Conservation (phyloP, 495 filamentous ascomycete genomes). For the Trichoderma orchidacearum region DNA sequence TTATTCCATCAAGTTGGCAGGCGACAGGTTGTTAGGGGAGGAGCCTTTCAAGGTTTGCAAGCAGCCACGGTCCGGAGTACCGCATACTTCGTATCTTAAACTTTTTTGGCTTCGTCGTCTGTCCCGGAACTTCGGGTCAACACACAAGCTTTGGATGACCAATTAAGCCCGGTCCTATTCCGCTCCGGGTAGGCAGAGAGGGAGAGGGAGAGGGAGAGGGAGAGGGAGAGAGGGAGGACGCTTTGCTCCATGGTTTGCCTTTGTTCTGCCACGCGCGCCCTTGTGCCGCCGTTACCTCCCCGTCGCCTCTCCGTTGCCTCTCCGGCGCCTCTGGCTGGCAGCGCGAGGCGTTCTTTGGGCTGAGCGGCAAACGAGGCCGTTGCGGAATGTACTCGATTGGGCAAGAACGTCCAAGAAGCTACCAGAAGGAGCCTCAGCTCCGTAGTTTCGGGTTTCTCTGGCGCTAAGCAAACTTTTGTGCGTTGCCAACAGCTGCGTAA, state of each 20-base stretch:
- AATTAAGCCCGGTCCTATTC: neutral
- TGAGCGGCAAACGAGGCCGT: neutral
- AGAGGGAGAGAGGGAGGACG: too few relatives aligned
- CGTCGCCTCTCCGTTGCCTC: too few relatives aligned
- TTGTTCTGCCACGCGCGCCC: neutral
- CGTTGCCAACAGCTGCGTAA: neutral
- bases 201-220: too few relatives aligned
- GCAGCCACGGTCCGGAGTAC: too few relatives aligned
- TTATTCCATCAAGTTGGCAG: too few relatives aligned
- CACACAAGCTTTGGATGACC: neutral
- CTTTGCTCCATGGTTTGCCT: neutral
- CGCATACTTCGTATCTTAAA: neutral
- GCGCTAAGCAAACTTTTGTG: neutral
- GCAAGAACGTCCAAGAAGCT: neutral
- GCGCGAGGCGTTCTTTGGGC: neutral
- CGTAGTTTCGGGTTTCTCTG: neutral
- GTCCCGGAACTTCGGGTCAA: neutral
- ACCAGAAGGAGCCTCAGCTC: neutral
- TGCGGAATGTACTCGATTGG: neutral
- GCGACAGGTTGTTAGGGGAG: too few relatives aligned
- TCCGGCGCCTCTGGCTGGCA: too few relatives aligned
- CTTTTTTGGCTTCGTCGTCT: neutral
- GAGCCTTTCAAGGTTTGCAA: too few relatives aligned
- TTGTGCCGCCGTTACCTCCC: neutral
- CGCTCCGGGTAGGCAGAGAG: too few relatives aligned